A percentile compares a stretch with the other conserved stretches of the same genome.
phyloP scores from a whole-genome alignment of 306 rosid species.

The Sophora flavescens region DNA sequence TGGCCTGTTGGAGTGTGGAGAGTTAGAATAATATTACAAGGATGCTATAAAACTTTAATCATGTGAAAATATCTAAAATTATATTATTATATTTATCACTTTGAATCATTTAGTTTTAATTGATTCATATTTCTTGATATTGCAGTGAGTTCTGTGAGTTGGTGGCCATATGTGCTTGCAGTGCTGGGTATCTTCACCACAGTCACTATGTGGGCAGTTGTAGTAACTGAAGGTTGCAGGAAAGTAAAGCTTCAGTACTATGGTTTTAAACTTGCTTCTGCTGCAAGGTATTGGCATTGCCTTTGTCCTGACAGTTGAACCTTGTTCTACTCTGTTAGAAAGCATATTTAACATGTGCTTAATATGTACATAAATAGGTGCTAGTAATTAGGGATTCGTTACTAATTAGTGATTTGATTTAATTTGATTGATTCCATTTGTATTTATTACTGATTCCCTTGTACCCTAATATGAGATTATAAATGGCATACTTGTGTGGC shows the following conservation, averaged over 20 bases:
- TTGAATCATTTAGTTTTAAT: conserved; percentile 36
- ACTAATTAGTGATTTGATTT: too few species aligned
- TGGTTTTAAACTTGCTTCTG: conserved; percentile 97
- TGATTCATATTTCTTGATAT: conserved; percentile 40
- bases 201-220: conserved; percentile 99
- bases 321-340: too few species aligned
- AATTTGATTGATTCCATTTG: too few species aligned
- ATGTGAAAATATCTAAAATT: conserved; percentile 17
- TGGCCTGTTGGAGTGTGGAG: conserved; percentile 6
- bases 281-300: conserved; percentile 77
- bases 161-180: conserved; percentile 80
- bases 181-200: conserved; percentile 84
- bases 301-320: conserved; percentile 24
- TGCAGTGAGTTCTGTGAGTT: conserved; percentile 75
- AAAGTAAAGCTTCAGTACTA: conserved; percentile 96
- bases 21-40: conserved; percentile 14
- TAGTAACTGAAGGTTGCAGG: conserved; percentile 97
- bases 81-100: conserved; percentile 10
- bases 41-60: conserved; percentile 35
- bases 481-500: too few species aligned
- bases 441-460: too few species aligned
- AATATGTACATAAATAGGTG: too few species aligned
- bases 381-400: too few species aligned
- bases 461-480: too few species aligned
- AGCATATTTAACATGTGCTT: too few species aligned